Conservation (phyloP, 2,329 filamentous ascomycete species). For the Knufia petricola region DNA sequence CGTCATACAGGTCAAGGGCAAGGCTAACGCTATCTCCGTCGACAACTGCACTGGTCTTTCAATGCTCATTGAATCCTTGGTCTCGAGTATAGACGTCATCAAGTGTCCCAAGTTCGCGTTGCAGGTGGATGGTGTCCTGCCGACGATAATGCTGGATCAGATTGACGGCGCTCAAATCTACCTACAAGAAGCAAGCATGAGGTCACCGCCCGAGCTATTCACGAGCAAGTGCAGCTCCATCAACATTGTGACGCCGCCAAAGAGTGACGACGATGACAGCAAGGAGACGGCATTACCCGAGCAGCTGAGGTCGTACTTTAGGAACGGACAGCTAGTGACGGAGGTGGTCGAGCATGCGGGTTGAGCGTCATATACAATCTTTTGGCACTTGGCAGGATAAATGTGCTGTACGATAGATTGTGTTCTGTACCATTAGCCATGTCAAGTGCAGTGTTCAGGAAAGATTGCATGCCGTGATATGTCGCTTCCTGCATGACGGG, state of each 20-base stretch:
- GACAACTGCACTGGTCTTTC: constrained; percentile 82
- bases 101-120: constrained; percentile 90
- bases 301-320: constrained; percentile 75
- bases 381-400: neutral
- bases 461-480: too few species aligned
- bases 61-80: constrained; percentile 77
- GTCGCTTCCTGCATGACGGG: too few species aligned
- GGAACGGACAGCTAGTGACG: constrained; percentile 67
- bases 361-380: constrained; percentile 31
- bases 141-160: constrained; percentile 84
- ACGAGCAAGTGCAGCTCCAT: constrained; percentile 79
- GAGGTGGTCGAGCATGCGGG: constrained; percentile 95
- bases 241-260: constrained; percentile 73
- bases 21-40: constrained; percentile 92
- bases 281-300: constrained; percentile 79
- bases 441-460: too few species aligned
- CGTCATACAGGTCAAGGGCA: constrained; percentile 79
- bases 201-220: constrained; percentile 61
- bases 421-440: neutral
- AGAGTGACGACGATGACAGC: constrained; percentile 64
- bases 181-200: constrained; percentile 66
- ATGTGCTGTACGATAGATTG: constrained; percentile 3
- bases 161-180: constrained; percentile 85
- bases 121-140: constrained; percentile 78
- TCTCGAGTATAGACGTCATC: constrained; percentile 88